Base-by-base conservation (phyloP, 495 filamentous ascomycete species). In the Penicillium ochrochloron region DNA sequence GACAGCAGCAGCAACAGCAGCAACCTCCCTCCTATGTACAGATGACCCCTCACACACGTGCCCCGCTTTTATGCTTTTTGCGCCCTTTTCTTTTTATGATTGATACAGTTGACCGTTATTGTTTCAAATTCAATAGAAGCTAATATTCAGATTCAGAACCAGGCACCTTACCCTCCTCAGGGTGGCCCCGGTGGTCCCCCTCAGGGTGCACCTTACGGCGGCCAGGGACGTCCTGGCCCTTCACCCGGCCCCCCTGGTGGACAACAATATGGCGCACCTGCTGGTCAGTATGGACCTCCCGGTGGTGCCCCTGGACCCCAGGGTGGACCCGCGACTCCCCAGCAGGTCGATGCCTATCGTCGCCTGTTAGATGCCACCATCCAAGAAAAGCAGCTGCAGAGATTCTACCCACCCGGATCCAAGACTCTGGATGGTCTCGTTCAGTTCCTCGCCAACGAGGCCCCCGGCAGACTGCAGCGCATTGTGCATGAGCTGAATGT, bases 331-430 rank as follows among this genome's bases (percentile, higher is more conserved):
- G 77, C 76, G 5, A 83, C 79, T 5, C 78, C 81, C 3, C 80
- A 83, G 44, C 81, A 86, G 52, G 66, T 83, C 15, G 75, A 67
- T 17, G 78, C 80, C 0, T 89, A 88, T 69, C 82, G 82, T 62
- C 82, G 83, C 57, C 66, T 84, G 23, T 72, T 89, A 54, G 75
- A 85, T 55, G 65, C 66, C 15, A 80, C 80, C 8, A 83, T 90
- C 60, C 84, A 83, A 62, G 85, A 89, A 72, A 88, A 88, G 69
- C 70, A 78, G 17, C 70, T 90, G 5, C 78, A 86, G 67, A 66
- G 46, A 46, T 85, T 89, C 72, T 88, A 85, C 62, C 84, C 85
- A 14, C 83, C 82, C 14, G 53, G 53, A 12, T 56, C 53, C 0
- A 73, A 77, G 9, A 72, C 70, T 39, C 63, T 82, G 29, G 74